Conservation (phyloP, 2,329 filamentous ascomycete genomes). For the Aaosphaeria arxii region DNA sequence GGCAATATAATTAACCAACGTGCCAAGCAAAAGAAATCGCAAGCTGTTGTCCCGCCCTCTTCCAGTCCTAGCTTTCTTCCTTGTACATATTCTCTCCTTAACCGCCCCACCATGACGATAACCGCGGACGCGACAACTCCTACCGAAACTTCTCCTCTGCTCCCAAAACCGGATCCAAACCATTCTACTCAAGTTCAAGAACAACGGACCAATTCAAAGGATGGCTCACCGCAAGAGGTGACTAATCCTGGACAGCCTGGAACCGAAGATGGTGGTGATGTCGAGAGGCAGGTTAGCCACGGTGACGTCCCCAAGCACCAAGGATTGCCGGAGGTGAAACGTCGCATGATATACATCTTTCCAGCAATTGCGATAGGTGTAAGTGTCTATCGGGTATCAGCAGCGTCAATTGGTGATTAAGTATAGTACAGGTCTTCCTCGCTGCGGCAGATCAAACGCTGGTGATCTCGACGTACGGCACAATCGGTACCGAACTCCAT, state of each 20-base stretch:
- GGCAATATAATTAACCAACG: too few species aligned
- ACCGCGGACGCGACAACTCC: slow-evolving; percentile 8
- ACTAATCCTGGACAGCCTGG: not conserved
- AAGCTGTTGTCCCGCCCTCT: too few species aligned
- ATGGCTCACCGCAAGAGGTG: not conserved
- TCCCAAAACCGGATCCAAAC: slow-evolving; percentile 25
- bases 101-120: not conserved
- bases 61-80: too few species aligned
- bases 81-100: not conserved
- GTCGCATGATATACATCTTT: slow-evolving; percentile 56
- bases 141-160: slow-evolving; percentile 48
- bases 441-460: slow-evolving; percentile 73
- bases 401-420: not conserved
- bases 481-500: slow-evolving; percentile 71
- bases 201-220: not conserved
- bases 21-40: too few species aligned
- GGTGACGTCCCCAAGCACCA: slow-evolving; percentile 38
- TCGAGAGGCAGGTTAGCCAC: slow-evolving; percentile 35
- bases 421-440: slow-evolving; percentile 59
- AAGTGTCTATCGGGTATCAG: slow-evolving; percentile 20
- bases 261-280: slow-evolving; percentile 23
- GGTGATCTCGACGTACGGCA: slow-evolving; percentile 73
- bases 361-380: slow-evolving; percentile 63
- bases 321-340: slow-evolving; percentile 49
- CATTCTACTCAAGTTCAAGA: not conserved